Base-by-base conservation (phyloP, 2,329 filamentous ascomycete genomes). In the Neofusicoccum laricinum region DNA sequence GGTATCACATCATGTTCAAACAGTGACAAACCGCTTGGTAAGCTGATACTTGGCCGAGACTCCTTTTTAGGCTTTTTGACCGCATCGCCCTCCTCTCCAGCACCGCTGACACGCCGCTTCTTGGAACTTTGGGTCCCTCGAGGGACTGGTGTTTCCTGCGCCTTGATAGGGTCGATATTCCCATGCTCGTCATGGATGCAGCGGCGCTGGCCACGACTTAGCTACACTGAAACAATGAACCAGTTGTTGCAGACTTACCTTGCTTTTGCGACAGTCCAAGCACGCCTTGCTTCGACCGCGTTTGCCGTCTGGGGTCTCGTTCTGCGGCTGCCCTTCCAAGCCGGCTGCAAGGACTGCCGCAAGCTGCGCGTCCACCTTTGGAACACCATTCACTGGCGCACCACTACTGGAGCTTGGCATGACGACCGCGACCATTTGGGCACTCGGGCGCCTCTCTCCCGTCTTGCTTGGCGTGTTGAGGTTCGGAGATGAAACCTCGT, bases 111-210 rank as follows among this genome's bases (percentile, higher is more conserved):
- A 36, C 80, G 82, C 62, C 84, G 80, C 66, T 85, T 82, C 72
- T 87, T 87, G 43, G 80, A 77, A n/a, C 80, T 80, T n/a, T 77
- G 78, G 36, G 83, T 82, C 14, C 84, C 85, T 66, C 86, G 81
- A 45, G 86, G 85, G 45, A 87, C 83, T 2, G 86, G 85, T 25
- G 83, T 79, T 70, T 89, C 86, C 58, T 85, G 84, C 2, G 85
- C 85, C 71, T 89, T 89, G 69, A 87, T 75, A 1, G 86, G 86
- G 72, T 89, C 87, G 30, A 89, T 82, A 64, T 86, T 83, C 57
- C 87, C 87, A 68, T 84, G 82, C 68, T 88, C 86, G 69, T 89
- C 86, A 70, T 89, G 87, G 55, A 89, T 86, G 70, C 87, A 89
- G 70, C 87, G 85, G 65, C 87, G 85, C 86, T 89, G 64, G 19